A percentile compares a stretch with the other conserved stretches of the same genome.
Conservation (phyloP, 2,329 filamentous ascomycete species). For the Pleurostoma richardsiae region DNA sequence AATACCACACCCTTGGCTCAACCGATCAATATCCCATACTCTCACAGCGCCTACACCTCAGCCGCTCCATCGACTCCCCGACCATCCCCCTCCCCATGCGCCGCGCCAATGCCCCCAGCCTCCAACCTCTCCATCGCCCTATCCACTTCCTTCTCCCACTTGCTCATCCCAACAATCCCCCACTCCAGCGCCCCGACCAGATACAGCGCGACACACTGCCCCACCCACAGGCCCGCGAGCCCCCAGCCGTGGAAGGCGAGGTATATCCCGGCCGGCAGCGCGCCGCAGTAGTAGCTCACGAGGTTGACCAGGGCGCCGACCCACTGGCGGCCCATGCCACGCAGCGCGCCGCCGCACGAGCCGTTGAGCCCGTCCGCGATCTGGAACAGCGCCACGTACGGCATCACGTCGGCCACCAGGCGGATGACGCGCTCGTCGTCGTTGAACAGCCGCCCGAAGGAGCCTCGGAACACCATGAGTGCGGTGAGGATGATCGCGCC, state of each 20-base stretch:
- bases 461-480: slow-evolving; percentile 65
- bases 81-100: not conserved
- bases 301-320: slow-evolving; percentile 79
- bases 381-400: slow-evolving; percentile 84
- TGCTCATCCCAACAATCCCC: slow-evolving; percentile 70
- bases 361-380: slow-evolving; percentile 86
- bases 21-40: too few relatives aligned
- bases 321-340: slow-evolving; percentile 84
- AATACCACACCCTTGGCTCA: too few relatives aligned
- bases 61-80: not conserved
- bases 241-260: slow-evolving; percentile 86
- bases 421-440: slow-evolving; percentile 66
- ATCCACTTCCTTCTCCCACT: slow-evolving; percentile 70
- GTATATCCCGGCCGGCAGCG: slow-evolving; percentile 75
- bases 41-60: too few relatives aligned
- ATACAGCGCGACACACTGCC: slow-evolving; percentile 76
- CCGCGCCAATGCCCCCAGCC: slow-evolving; percentile 18
- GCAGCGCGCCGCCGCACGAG: slow-evolving; percentile 72
- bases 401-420: slow-evolving; percentile 74
- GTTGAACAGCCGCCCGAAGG: slow-evolving; percentile 78
- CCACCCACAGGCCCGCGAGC: slow-evolving; percentile 73
- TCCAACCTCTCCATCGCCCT: slow-evolving; percentile 70
- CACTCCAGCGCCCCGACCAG: slow-evolving; percentile 75
- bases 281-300: slow-evolving; percentile 77
- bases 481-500: slow-evolving; percentile 63